Evolutionary conservation across 139 green algal species (phyloP).

Genomic region (Pseudopediastrum boryanum): DNA sequence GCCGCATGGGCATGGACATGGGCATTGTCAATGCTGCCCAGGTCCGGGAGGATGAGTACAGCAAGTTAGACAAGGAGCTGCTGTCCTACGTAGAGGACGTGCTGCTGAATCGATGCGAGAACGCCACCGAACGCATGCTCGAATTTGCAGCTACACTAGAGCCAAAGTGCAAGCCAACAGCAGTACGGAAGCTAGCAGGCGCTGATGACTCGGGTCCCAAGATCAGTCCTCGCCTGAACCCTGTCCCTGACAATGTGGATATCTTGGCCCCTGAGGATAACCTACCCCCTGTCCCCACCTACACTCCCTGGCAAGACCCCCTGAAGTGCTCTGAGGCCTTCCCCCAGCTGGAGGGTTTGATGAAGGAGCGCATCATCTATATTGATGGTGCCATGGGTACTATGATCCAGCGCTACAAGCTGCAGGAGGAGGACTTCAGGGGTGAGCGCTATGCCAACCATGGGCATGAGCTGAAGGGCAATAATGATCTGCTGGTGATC

Average conservation of each 20-base stretch:
- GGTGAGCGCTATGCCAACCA: conserved; percentile 78
- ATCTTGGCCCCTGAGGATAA: conserved; percentile 46
- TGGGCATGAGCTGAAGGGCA: conserved; percentile 93
- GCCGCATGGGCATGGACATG: conserved; percentile 99
- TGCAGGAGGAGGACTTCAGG: conserved; percentile 93
- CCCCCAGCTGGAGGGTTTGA: conserved; percentile 77
- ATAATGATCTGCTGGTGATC: conserved; percentile 98
- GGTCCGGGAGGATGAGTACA: conserved; percentile 94
- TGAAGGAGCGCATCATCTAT: conserved; percentile 89
- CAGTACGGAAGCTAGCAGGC: conserved; percentile 69
- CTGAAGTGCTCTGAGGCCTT: conserved; percentile 56
- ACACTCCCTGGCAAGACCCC: conserved; percentile 42
- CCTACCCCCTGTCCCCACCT: conserved; percentile 58
- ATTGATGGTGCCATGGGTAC: conserved; percentile 99
- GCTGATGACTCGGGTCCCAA: conserved; percentile 52
- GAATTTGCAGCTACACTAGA: conserved; percentile 91
- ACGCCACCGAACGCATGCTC: conserved; percentile 96
- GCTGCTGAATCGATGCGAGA: conserved; percentile 96
- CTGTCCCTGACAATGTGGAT: conserved; percentile 54
- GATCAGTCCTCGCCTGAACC: conserved; percentile 56
- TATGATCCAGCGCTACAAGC: conserved; percentile 86
- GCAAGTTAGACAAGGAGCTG: conserved; percentile 98
- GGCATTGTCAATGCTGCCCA: conserved; percentile 97
- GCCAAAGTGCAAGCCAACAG: conserved; percentile 92
- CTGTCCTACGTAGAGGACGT: conserved; percentile 97